A percentile compares a stretch with the other conserved stretches of the same genome.
Evolutionary conservation across 805 yeast species (phyloP).

Genomic region (Kuraishia ogatae): DNA sequence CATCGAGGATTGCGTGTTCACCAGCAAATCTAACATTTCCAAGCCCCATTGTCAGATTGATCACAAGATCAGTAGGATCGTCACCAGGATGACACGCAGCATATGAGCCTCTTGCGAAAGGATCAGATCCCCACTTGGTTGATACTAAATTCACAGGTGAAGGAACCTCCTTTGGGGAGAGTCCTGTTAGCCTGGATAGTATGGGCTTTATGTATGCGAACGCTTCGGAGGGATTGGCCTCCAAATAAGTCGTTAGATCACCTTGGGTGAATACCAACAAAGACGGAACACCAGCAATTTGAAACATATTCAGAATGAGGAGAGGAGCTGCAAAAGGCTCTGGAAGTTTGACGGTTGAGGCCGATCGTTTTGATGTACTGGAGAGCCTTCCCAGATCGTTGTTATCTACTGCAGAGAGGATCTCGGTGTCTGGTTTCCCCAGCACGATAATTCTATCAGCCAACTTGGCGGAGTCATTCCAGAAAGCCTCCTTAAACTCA

Average conservation of each 20-base stretch:
- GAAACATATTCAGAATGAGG: slow-evolving; percentile 50
- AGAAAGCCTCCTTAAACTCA: slow-evolving; percentile 55
- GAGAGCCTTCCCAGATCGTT: not conserved
- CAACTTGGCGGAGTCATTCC: slow-evolving; percentile 36
- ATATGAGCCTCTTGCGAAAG: slow-evolving; percentile 75
- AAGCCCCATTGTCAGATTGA: slow-evolving; percentile 53
- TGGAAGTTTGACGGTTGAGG: slow-evolving; percentile 16
- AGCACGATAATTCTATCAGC: slow-evolving; percentile 39
- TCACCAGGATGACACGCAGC: slow-evolving; percentile 62
- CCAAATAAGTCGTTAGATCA: slow-evolving; percentile 58
- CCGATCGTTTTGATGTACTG: not conserved
- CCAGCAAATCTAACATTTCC: slow-evolving; percentile 76
- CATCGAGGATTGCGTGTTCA: slow-evolving; percentile 80
- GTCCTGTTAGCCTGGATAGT: slow-evolving; percentile 20
- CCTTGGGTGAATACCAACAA: slow-evolving; percentile 64
- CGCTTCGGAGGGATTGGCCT: slow-evolving; percentile 38
- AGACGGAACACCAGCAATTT: slow-evolving; percentile 38
- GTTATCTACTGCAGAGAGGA: not conserved
- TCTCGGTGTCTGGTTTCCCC: slow-evolving; percentile 23
- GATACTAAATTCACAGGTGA: slow-evolving; percentile 34
- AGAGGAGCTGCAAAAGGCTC: slow-evolving; percentile 52
- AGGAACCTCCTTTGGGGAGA: slow-evolving; percentile 15
- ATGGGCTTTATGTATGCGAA: slow-evolving; percentile 56
- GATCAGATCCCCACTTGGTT: slow-evolving; percentile 76
- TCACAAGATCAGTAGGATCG: slow-evolving; percentile 55